phyloP scores from a whole-genome alignment of 2,329 filamentous ascomycete species.

The Aspergillus fijiensis region DNA sequence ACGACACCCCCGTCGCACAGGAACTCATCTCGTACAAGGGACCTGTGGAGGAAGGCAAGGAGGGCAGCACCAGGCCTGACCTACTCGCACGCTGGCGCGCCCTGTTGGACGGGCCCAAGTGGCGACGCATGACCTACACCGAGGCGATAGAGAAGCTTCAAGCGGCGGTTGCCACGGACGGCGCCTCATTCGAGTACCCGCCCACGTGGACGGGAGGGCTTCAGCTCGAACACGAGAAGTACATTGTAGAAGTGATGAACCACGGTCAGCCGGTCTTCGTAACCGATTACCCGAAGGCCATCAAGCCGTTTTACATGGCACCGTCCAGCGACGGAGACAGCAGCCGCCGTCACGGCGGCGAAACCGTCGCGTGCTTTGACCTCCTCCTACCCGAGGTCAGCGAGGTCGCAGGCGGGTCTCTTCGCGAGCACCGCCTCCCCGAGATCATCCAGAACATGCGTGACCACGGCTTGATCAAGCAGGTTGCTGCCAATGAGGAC shows the following conservation, averaged over 20 bases:
- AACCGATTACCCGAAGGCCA: constrained; percentile 81
- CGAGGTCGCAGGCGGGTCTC: constrained; percentile 83
- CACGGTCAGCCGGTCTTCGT: constrained; percentile 75
- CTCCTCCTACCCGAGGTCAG: constrained; percentile 81
- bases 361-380: constrained; percentile 86
- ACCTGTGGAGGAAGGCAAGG: constrained; percentile 42
- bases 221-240: constrained; percentile 90
- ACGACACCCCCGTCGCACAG: constrained; percentile 51
- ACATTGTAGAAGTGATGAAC: constrained; percentile 68
- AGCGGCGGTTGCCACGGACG: constrained; percentile 52
- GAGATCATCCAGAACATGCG: constrained; percentile 70
- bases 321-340: constrained; percentile 43
- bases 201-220: constrained; percentile 73
- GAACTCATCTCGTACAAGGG: constrained; percentile 55
- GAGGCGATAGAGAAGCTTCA: constrained; percentile 71
- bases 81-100: constrained; percentile 72
- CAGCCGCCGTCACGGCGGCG: constrained; percentile 17
- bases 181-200: constrained; percentile 61
- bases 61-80: constrained; percentile 37
- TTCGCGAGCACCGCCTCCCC: constrained; percentile 77
- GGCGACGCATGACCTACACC: constrained; percentile 81
- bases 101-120: constrained; percentile 56
- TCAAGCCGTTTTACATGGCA: constrained; percentile 92
- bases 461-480: constrained; percentile 59
- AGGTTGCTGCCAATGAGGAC: not conserved